phyloP scores from a whole-genome alignment of 2,329 filamentous ascomycete genomes.

The Thielaviopsis cerberus region DNA sequence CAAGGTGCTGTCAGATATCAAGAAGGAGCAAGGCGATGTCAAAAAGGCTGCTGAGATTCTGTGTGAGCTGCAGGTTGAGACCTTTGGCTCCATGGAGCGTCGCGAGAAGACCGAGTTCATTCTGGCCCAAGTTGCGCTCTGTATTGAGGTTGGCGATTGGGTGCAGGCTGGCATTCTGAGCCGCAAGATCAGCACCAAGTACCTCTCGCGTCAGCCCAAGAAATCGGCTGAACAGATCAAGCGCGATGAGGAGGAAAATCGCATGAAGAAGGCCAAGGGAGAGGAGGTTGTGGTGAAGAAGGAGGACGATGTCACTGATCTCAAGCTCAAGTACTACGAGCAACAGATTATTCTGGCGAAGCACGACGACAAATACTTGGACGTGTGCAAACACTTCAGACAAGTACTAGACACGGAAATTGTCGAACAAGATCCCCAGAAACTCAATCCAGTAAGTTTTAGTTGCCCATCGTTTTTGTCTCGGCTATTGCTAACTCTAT shows the following conservation, averaged over 20 bases:
- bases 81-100: constrained; percentile 92
- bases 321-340: constrained; percentile 92
- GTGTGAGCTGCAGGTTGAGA: constrained; percentile 96
- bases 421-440: constrained; percentile 72
- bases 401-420: constrained; percentile 92
- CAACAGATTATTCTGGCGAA: constrained; percentile 92
- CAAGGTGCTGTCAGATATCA: constrained; percentile 88
- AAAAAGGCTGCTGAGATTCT: constrained; percentile 80
- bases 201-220: constrained; percentile 77
- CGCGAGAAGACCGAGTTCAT: constrained; percentile 99
- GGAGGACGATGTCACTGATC: constrained; percentile 79
- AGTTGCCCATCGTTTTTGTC: neutral
- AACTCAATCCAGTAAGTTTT: constrained; percentile 59
- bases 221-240: constrained; percentile 77
- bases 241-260: constrained; percentile 73
- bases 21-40: constrained; percentile 84
- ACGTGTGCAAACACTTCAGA: constrained; percentile 94
- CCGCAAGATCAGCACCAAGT: constrained; percentile 91
- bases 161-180: constrained; percentile 83
- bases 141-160: constrained; percentile 92
- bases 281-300: constrained; percentile 63
- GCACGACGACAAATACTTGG: constrained; percentile 92
- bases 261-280: constrained; percentile 65
- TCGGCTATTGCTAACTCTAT: constrained; percentile 11
- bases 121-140: constrained; percentile 78